Conservation (phyloP, 2,329 filamentous ascomycete species). For the Sporothrix phasma region DNA sequence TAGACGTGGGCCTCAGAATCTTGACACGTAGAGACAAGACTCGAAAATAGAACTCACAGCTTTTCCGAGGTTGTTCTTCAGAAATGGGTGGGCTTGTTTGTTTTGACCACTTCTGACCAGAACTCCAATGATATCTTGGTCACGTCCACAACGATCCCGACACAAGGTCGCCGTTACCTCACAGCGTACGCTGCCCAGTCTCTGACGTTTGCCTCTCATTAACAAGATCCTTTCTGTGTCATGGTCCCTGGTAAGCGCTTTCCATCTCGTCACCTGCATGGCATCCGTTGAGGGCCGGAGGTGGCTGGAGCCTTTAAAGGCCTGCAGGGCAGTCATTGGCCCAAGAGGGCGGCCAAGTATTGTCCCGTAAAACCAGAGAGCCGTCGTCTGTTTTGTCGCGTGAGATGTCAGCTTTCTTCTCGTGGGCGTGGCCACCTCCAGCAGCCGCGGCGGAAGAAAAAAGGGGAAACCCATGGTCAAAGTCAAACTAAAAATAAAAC, state of each 20-base stretch:
- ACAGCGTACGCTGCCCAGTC: no score
- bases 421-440: neutral
- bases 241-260: slow-evolving; percentile 1
- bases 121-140: no score
- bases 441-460: neutral
- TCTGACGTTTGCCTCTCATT: neutral
- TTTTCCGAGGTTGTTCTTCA: no score
- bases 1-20: no score
- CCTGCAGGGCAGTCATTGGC: neutral
- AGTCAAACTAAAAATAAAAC: slow-evolving; percentile 6
- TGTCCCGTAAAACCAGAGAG: neutral
- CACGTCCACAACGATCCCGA: no score
- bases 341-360: no score
- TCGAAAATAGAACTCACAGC: no score
- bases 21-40: no score
- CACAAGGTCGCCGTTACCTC: neutral
- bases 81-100: no score
- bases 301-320: neutral
- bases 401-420: neutral
- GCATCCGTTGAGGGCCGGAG: neutral
- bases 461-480: neutral
- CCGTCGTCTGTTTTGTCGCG: neutral
- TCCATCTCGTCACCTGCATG: slow-evolving; percentile 6
- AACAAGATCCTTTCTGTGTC: neutral
- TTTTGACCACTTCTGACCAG: no score